Evolutionary conservation across 768 basidiomycete species (phyloP), one percentile per base, ranked within the genome.

Genomic region (Lactarius hengduanensis): DNA sequence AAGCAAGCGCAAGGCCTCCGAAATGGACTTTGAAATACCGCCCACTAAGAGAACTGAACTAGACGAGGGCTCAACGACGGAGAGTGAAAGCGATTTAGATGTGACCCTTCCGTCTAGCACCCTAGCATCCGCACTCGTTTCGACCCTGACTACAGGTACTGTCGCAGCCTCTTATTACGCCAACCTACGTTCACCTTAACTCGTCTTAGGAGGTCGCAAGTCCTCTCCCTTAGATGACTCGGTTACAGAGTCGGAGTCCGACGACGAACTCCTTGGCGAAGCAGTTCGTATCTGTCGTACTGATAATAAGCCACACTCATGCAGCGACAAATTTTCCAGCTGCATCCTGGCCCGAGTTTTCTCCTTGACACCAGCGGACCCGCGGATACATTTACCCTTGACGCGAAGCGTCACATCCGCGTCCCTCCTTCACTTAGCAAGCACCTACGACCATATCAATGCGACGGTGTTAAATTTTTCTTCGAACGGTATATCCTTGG

Each of bases 391-490:
- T 69, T 88, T 22, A 71, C 84, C 34, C 78, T 93, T 13, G 84
- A 87, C 64, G 72, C 72, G 41, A 76, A 76, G 32, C 72, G 78
- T 54, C 75, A 77, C 38, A 79, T 86, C 26, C 79, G 79, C 68
- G 83, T 92, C 26, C 89, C 91, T 3, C 82, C 79, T 8, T 75
- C 87, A 3, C 88, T 97, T 71, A 96, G 96, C 75, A 86, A 87
- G 0, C 92, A 88, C 74, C 80, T 98, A n/a, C 87, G 96, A 62
- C 86, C 87, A 40, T 98, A 98, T 72, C 96, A 98, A 72, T 82
- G 93, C 40, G 88, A 94, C 13, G 96, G 96, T 9, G 85, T 91
- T 15, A 76, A 80, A 50, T 98, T 98, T 76, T 83, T 98, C 58
- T 97, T 85, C 77, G 79, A 83, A 16, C 82, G 87, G 56, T 97